phyloP scores from a whole-genome alignment of 441 rosid genomes.

The Populus hybrid region DNA sequence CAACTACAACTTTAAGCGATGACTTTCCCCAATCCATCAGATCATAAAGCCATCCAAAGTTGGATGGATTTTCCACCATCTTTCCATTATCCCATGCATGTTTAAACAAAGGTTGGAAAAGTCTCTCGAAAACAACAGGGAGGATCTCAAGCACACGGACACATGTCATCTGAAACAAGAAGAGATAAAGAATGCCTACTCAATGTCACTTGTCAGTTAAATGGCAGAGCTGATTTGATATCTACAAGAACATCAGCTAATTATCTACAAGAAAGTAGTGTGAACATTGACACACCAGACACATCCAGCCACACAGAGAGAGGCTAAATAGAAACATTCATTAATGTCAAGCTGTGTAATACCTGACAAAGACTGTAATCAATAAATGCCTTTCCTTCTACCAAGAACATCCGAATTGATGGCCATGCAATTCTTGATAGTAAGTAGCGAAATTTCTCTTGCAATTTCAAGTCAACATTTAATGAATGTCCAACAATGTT shows the following conservation, averaged over 20 bases:
- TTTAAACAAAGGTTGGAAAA: slow-evolving; percentile 34
- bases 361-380: slow-evolving; percentile 90
- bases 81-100: slow-evolving; percentile 37
- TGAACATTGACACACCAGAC: background rate
- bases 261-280: background rate
- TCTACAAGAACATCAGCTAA: background rate
- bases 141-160: slow-evolving; percentile 91
- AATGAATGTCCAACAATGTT: slow-evolving; percentile 30
- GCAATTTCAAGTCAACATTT: slow-evolving; percentile 38
- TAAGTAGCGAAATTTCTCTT: slow-evolving; percentile 47
- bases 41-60: slow-evolving; percentile 86
- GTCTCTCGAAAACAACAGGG: slow-evolving; percentile 67
- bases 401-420: slow-evolving; percentile 65
- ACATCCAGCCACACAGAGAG: slow-evolving; percentile 10
- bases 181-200: slow-evolving; percentile 16
- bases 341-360: slow-evolving; percentile 18
- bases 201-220: background rate
- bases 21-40: slow-evolving; percentile 96
- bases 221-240: background rate
- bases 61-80: slow-evolving; percentile 35
- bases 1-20: slow-evolving; percentile 74
- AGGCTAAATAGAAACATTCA: slow-evolving; percentile 13
- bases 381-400: slow-evolving; percentile 79
- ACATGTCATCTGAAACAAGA: slow-evolving; percentile 83
- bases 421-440: slow-evolving; percentile 76